These are phyloP conservation scores for Cerioporus squamosus DNA, from an alignment of 1,284 basidiomycete genomes.

Conservation along the genomic window DNA sequence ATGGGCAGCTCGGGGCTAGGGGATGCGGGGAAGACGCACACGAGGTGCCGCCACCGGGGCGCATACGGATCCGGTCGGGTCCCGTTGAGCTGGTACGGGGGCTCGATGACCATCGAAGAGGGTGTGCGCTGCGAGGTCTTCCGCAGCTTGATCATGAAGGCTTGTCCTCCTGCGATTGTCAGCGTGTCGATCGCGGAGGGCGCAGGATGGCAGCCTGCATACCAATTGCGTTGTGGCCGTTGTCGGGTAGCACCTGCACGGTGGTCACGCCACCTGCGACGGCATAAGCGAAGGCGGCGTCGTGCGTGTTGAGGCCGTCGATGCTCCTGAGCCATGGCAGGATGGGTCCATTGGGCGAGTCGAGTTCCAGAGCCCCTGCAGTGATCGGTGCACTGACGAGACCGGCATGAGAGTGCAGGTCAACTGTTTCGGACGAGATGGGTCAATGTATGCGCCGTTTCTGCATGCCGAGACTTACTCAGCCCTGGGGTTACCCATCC, in stretches of 20 bases:
- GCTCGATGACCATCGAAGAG: conserved; percentile 51
- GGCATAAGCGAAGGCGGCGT: conserved; percentile 44
- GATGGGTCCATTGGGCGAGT: conserved; percentile 59
- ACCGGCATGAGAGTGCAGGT: conserved; percentile 83
- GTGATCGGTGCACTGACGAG: conserved; percentile 60
- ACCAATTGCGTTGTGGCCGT: conserved; percentile 36
- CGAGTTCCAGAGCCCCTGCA: conserved; percentile 54
- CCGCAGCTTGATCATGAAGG: conserved; percentile 57
- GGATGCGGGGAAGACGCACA: conserved; percentile 29
- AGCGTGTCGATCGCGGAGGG: neutral
- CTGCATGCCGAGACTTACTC: conserved; percentile 35
- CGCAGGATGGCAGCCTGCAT: neutral
- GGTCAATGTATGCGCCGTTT: neutral
- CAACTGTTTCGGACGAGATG: conserved; percentile 47
- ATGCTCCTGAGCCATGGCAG: conserved; percentile 48
- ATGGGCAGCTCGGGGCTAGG: neutral
- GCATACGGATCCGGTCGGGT: conserved; percentile 31
- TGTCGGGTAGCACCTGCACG: conserved; percentile 43
- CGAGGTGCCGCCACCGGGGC: conserved; percentile 51
- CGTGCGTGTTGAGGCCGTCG: conserved; percentile 55
- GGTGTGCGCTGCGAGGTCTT: conserved; percentile 48
- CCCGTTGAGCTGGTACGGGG: conserved; percentile 44
- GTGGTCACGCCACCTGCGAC: conserved; percentile 55
- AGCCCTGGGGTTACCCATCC: conserved; percentile 74
- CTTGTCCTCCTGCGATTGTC: conserved; percentile 43